Evolutionary conservation across 495 filamentous ascomycete species (phyloP), one percentile per base, ranked within the genome.

Genomic region (Hyaloscypha variabilis): DNA sequence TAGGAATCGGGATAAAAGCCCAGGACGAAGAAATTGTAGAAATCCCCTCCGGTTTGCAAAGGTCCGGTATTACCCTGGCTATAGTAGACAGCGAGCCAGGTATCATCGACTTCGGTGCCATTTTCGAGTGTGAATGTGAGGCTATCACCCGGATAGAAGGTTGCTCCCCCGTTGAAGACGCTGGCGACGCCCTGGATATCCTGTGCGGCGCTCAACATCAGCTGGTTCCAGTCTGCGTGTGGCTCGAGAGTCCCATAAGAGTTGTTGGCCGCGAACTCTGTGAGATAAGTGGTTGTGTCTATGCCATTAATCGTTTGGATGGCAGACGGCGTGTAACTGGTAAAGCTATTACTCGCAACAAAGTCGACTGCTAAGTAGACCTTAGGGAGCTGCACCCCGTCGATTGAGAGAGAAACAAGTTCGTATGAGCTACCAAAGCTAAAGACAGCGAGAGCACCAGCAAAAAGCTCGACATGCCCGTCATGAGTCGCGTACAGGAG

Each of bases 11-110:
- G 77, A 62, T 67, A 66, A 62, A 73, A 70, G 1, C 78, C 78
- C 1, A 83, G 71, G n/a, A 82, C 79, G 66, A 82, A 83, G 67
- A 75, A 80, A 61, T 81, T 77, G 71, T 80, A 84, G 53, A 81
- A 78, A 62, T 84, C 83, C 21, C 78, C 79, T 14, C 77, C 81
- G 24, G 78, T 84, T 25, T 74, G 74, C 21, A 86, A 67, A 11
- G 78, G 74, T 0, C 79, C 79, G 2, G 77, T 81, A 26, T 62
- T 53, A 6, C 69, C 66, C 14, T 71, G 70, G 51, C 71, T 62
- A 60, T 70, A 74, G 65, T 75, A 82, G 8, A 78, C 30, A 14
- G 78, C 80, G 3, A 77, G 58, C 72, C 8, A 58, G n/a, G 2
- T 34, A n/a, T 24, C 24, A 4, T 8, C 28, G 30, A 71, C 31